These are phyloP conservation scores for Candida tammaniensis DNA, from an alignment of 805 yeast genomes.

Conservation along the genomic window DNA sequence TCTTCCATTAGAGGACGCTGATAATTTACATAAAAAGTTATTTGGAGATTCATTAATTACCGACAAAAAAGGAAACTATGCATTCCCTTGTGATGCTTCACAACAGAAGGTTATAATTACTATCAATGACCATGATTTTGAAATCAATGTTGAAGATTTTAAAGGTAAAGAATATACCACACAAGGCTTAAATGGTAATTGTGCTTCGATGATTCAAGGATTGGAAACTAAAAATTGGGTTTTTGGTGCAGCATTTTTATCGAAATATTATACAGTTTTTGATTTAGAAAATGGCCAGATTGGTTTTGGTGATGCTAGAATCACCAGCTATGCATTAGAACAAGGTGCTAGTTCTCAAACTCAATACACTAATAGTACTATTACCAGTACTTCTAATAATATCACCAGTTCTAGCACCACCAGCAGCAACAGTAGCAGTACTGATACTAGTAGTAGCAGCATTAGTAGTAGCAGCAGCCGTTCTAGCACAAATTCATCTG, in stretches of 20 bases:
- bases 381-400: slow-evolving; percentile 1
- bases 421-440: background rate
- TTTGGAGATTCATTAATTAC: slow-evolving; percentile 48
- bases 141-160: slow-evolving; percentile 41
- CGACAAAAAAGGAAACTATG: slow-evolving; percentile 58
- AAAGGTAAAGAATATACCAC: slow-evolving; percentile 46
- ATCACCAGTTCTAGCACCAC: background rate
- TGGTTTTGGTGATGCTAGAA: slow-evolving; percentile 43
- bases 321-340: slow-evolving; percentile 11
- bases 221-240: slow-evolving; percentile 49
- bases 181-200: slow-evolving; percentile 42
- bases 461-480: background rate
- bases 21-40: slow-evolving; percentile 42
- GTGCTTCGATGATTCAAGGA: slow-evolving; percentile 67
- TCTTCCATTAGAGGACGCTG: slow-evolving; percentile 54
- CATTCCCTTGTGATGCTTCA: slow-evolving; percentile 54
- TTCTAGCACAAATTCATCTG: background rate
- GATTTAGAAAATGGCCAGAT: slow-evolving; percentile 48
- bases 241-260: slow-evolving; percentile 61
- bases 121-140: slow-evolving; percentile 45
- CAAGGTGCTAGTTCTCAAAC: background rate
- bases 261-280: slow-evolving; percentile 54
- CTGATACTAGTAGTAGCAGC: background rate
- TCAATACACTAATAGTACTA: background rate
- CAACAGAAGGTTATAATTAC: slow-evolving; percentile 33